Evolutionary conservation across 2,329 filamentous ascomycete genomes (phyloP), one percentile per base, ranked within the genome.

Genomic region (Pseudocercospora musae): DNA sequence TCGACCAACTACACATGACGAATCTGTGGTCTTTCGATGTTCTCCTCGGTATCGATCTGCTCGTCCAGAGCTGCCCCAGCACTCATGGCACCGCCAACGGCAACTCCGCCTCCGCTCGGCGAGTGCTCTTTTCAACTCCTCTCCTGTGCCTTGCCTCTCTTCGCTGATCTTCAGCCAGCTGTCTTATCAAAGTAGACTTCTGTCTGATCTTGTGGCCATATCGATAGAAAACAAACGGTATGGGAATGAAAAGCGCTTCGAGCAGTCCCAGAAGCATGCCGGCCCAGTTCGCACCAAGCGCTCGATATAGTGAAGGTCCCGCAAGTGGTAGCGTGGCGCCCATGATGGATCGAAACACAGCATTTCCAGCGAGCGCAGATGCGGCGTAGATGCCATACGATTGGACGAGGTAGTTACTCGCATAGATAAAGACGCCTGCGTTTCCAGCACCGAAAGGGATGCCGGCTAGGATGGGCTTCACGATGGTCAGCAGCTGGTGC

Each of bases 301-400:
- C 78, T 1, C 72, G 72, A 73, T 94, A 96, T 84, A 96, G 87
- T 23, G 82, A 81, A 0, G 89, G 83, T 0, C 90, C 91, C 2
- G 89, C 89, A 0, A 96, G 80, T 0, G 92, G 92, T 10, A 96
- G 78, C 0, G 87, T 84, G n/a, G 88, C 92, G n/a, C 91, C 92
- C 59, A 93, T 81, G 6, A 89, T 73, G 60, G 85, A 89, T 33
- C 92, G 81, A 15, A 91, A 81, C 1, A 96, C 89, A 0, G 89
- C 85, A 69, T 95, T 96, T 0, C 90, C 89, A 0, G 91, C 91
- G 33, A 96, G 80, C 0, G 92, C 91, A 2, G 87, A 90, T 0
- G 92, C 91, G 0, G 91, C 87, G 72, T 92, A 96, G 68, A 95
- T 89, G 3, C 88, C 88, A 69, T 96, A 96, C 6, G 87, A 86